Evolutionary conservation across 2,329 filamentous ascomycete genomes (phyloP), one percentile per base, ranked within the genome.

Genomic region (Exophiala lecanii-corni): DNA sequence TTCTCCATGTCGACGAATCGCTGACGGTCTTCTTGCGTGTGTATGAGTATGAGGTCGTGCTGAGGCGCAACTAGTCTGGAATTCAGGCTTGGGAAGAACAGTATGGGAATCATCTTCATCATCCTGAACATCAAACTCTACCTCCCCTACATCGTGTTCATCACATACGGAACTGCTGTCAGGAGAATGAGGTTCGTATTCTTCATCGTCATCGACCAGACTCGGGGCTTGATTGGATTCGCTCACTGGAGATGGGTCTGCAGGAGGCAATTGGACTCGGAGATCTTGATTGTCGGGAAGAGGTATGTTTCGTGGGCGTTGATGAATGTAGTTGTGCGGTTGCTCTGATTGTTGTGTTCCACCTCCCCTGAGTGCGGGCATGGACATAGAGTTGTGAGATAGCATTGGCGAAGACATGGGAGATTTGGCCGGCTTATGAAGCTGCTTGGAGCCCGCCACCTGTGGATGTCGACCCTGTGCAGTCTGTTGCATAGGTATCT

Each of bases 171-270:
- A 63, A 18, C 79, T 79, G 3, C 79, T 82, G 32, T 73, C 69
- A 3, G 74, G 74, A 3, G 82, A 86, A 42, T 83, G 65, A 10
- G 59, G 81, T 54, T 85, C 84, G 57, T 84, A 86, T 59, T 88
- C 84, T 55, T 84, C 82, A 58, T 88, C 84, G 63, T 89, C 85
- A 64, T 84, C 87, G 58, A 89, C 84, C 36, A 89, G 73, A 55
- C 83, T 88, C 16, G 85, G 85, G 6, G 85, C 84, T 53, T 86
- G 85, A 62, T 87, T 87, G 61, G 82, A 84, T 38, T 82, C 73
- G 33, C 81, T 66, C 32, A 64, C 59, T 18, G 65, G 59, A 16
- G 51, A 54, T 9, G 56, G 57, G 13, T 59, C 59, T 9, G 49
- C 43, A 5, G 49, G 49, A 30, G 43, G 42, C 17, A 51, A 20